Base-by-base conservation (phyloP, 306 rosid species). In the Prunus dulcis region DNA sequence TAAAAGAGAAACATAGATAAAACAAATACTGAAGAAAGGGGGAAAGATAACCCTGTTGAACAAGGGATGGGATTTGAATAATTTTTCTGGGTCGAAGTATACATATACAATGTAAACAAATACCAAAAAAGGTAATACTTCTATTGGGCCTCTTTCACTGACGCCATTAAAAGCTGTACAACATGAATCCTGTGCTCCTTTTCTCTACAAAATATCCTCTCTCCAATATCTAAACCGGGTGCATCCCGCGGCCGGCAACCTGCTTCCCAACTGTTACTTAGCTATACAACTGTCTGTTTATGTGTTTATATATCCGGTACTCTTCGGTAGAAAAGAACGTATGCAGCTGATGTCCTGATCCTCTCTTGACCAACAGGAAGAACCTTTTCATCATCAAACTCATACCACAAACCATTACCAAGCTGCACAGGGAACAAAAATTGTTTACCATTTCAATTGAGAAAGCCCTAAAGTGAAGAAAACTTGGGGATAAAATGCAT, bases 281-380 rank as follows among this genome's bases (percentile, higher is more conserved):
- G 76, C 58, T 82, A 81, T 73, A 84, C 77, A 71, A 57, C 66
- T 83, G 52, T 53, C 55, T 83, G 52, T 53, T 71, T 72, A 79
- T 50, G 45, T 30, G 78, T 50, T 60, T 84, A 79, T 73, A 67
- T 83, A 56, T 86, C 81, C 17, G 78, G 76, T 64, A 84, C 81
- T 87, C 90, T 91, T 78, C 82, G 81, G 85, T 93, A 93, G 86
- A 91, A 91, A 80, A 93, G 96, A 78, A 93, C 91, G 79, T 93
- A 91, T 2, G 98, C 98, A 57, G 97, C 93, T 22, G 91, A 63
- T 45, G 91, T 86, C 83, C 87, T 89, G 43, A 90, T 74, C 64
- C 43, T 69, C 19, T 89, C 93, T 62, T 84, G 87, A 5, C 60
- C 34, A n/a, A 80, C 78, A 28, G 83, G 70, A 51, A 45, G 38